Percentiles rank a stretch among this genome's conserved stretches.
phyloP scores from a whole-genome alignment of 2,329 filamentous ascomycete genomes.

The Trichoderma sp. region DNA sequence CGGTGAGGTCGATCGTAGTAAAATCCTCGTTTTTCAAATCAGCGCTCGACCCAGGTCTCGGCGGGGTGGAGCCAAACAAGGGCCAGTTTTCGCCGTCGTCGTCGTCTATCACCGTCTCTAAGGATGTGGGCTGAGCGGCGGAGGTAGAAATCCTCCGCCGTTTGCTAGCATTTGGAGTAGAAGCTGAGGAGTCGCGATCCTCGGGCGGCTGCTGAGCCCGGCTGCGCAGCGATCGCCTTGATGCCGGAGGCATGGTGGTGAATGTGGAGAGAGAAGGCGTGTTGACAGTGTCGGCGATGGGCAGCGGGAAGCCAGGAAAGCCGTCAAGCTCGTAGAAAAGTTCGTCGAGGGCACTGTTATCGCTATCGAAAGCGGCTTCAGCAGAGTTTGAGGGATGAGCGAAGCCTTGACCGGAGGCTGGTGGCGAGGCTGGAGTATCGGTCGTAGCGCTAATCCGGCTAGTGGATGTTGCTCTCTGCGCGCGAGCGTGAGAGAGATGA shows the following conservation, averaged over 20 bases:
- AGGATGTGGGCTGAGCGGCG: background rate
- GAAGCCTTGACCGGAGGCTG: background rate
- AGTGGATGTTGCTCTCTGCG: background rate
- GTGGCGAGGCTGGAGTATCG: background rate
- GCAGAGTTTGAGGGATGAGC: background rate
- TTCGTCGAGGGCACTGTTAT: conserved; percentile 29
- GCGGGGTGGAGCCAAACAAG: conserved; percentile 30
- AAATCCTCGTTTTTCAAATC: conserved; percentile 27
- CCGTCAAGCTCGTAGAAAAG: conserved; percentile 28
- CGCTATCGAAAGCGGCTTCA: background rate
- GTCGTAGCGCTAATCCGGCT: background rate
- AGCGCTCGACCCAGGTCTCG: conserved; percentile 23
- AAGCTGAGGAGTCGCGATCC: background rate
- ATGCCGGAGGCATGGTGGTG: conserved; percentile 32
- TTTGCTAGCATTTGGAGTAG: conserved; percentile 27
- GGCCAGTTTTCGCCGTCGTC: conserved; percentile 35
- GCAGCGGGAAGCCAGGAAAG: conserved; percentile 16
- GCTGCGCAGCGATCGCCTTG: conserved; percentile 1
- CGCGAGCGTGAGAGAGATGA: background rate
- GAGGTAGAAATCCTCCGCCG: conserved; percentile 29
- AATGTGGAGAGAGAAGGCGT: conserved; percentile 30
- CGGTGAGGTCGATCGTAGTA: conserved; percentile 40
- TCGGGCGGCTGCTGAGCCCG: background rate
- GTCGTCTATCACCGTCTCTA: background rate
- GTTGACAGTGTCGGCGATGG: conserved; percentile 29